Evolutionary conservation across 805 yeast species (phyloP), one percentile per base, ranked within the genome.

Genomic region (Blastobotrys mokoenaii): DNA sequence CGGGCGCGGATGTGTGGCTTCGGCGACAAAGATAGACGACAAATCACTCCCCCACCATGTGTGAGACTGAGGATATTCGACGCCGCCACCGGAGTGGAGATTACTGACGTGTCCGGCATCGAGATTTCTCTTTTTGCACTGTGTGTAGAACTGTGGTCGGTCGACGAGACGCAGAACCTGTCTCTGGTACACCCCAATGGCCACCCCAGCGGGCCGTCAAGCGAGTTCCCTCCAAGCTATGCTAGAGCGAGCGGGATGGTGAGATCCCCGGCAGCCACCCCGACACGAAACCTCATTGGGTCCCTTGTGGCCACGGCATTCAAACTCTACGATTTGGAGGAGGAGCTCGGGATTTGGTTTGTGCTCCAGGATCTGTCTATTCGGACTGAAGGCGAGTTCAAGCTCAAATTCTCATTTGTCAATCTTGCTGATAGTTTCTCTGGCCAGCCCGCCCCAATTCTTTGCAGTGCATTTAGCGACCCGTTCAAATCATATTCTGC

Each of bases 1-100:
- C 55, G 73, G 41, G 73, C 73, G 0, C 64, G 74, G 27, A 70
- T 69, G 73, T 69, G 74, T 51, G 74, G 74, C 0, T 59, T 70
- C 17, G 72, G 73, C 11, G 74, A 70, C 45, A 60, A 60, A 38
- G 64, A 60, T 46, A 55, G 64, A 8, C 46, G 64, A 11, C 58
- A 57, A 29, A 53, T 60, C 31, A 53, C 60, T 2, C 64, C 64
- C 11, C 62, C 64, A 10, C 64, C 64, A 3, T 60, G 64, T 44
- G 53, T 60, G 22, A 54, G 51, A 30, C 47, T 60, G 29, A 43
- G 46, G 12, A 41, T 60, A 40, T 49, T 34, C 33, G 56, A 57
- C 49, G 38, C 48, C 39, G 43, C 43, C 6, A 61, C 65, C 1
- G 58, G 59, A 18, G 48, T 52, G 12, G 57, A 52, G 7, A 45